phyloP scores from a whole-genome alignment of 2,329 filamentous ascomycete genomes.

The Fusarium paranaense region DNA sequence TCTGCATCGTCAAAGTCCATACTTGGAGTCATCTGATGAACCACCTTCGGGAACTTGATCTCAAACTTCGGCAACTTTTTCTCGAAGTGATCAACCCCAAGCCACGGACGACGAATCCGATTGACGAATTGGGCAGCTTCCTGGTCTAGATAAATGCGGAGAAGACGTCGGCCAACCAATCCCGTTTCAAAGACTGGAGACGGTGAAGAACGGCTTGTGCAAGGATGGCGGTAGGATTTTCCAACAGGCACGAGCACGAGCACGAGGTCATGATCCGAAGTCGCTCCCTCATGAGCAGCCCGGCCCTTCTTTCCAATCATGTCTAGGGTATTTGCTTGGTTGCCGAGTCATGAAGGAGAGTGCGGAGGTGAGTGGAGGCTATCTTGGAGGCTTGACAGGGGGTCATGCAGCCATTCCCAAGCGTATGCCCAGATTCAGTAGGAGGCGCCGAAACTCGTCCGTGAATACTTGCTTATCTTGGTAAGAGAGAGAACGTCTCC shows the following conservation, averaged over 20 bases:
- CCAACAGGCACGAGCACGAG: neutral
- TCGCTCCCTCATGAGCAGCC: neutral
- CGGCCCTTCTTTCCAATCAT: neutral
- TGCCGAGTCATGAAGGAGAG: neutral
- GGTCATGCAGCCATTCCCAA: neutral
- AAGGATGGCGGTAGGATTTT: constrained; percentile 2
- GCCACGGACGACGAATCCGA: neutral
- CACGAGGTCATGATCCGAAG: neutral
- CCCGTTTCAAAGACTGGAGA: neutral
- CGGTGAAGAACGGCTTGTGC: neutral
- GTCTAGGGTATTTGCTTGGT: constrained; percentile 8
- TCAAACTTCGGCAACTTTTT: neutral
- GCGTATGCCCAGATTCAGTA: constrained; percentile 15
- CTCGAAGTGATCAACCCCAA: neutral
- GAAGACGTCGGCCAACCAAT: neutral
- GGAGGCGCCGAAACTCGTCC: constrained; percentile 24
- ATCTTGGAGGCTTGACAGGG: neutral
- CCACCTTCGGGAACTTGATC: neutral
- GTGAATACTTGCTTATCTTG: constrained; percentile 14
- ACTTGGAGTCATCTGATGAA: neutral
- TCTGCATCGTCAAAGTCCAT: neutral
- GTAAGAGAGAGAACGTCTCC: constrained; percentile 2
- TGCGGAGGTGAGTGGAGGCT: constrained; percentile 12
- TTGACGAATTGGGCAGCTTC: constrained; percentile 2
- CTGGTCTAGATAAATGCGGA: constrained; percentile 1